phyloP scores from a whole-genome alignment of 1,284 basidiomycete genomes.

The Porodaedalea pini region DNA sequence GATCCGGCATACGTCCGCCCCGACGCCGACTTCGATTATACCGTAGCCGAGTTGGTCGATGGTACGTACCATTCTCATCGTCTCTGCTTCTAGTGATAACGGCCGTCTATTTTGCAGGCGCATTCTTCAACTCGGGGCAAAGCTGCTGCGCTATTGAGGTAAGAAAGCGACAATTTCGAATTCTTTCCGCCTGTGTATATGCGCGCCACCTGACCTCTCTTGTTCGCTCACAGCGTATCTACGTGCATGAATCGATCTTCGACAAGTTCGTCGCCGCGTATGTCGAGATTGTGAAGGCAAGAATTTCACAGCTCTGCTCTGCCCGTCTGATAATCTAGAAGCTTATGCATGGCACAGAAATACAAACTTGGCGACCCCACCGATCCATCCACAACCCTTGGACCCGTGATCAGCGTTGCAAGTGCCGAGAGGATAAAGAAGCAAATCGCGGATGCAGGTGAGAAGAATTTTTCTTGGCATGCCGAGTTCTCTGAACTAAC shows the following conservation, averaged over 20 bases:
- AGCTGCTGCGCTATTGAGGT: conserved; percentile 86
- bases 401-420: conserved; percentile 86
- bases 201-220: not conserved
- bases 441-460: conserved; percentile 82
- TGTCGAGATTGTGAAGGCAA: conserved; percentile 70
- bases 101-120: conserved; percentile 44
- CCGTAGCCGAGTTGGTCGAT: conserved; percentile 85
- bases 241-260: conserved; percentile 84
- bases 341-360: conserved; percentile 36
- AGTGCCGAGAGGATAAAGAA: conserved; percentile 81
- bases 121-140: conserved; percentile 95
- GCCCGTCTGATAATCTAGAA: not conserved
- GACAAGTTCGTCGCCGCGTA: conserved; percentile 79
- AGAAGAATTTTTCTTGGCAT: conserved; percentile 23
- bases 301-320: not conserved
- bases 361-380: conserved; percentile 89
- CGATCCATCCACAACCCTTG: conserved; percentile 68
- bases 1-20: conserved; percentile 91
- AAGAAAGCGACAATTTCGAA: conserved; percentile 20
- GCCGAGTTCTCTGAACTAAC: not conserved
- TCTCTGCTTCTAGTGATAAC: conserved; percentile 26
- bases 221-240: conserved; percentile 66
- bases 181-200: not conserved
- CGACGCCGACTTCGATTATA: conserved; percentile 84
- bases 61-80: conserved; percentile 41